These are phyloP conservation scores for Ganoderma sinense DNA, from an alignment of 1,284 basidiomycete species.

Conservation along the genomic window DNA sequence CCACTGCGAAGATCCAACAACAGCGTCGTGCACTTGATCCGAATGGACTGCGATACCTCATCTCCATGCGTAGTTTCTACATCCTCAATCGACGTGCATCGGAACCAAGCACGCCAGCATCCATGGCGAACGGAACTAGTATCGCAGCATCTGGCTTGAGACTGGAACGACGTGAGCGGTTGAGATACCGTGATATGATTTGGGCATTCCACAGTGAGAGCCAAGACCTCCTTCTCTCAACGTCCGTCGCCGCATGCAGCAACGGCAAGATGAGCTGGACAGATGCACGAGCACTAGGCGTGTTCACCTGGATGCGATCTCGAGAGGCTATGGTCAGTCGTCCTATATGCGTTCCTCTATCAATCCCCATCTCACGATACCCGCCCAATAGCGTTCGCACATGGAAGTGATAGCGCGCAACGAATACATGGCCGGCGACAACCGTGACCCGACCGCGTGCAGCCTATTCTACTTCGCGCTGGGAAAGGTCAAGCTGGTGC, in stretches of 20 bases:
- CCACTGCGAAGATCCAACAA: slow-evolving; percentile 74
- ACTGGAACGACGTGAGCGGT: slow-evolving; percentile 67
- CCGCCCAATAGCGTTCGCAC: slow-evolving; percentile 65
- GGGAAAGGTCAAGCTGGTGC: slow-evolving; percentile 90
- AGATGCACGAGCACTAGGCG: slow-evolving; percentile 85
- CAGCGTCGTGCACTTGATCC: slow-evolving; percentile 87
- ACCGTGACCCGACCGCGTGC: slow-evolving; percentile 88
- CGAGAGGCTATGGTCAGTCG: slow-evolving; percentile 75
- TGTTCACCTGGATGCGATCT: slow-evolving; percentile 90
- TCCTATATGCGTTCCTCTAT: not conserved
- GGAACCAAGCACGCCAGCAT: slow-evolving; percentile 53
- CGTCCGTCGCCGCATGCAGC: slow-evolving; percentile 75
- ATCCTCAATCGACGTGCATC: slow-evolving; percentile 73
- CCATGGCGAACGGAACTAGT: slow-evolving; percentile 33
- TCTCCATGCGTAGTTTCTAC: slow-evolving; percentile 87
- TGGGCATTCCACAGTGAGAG: slow-evolving; percentile 97
- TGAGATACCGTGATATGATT: slow-evolving; percentile 91
- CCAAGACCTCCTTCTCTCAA: slow-evolving; percentile 83
- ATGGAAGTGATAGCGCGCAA: slow-evolving; percentile 93
- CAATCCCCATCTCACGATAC: not conserved
- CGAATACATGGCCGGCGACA: slow-evolving; percentile 87
- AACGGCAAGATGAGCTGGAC: slow-evolving; percentile 87
- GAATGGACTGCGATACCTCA: slow-evolving; percentile 90
- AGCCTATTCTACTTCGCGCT: slow-evolving; percentile 96
- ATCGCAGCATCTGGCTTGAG: slow-evolving; percentile 43